A percentile compares a stretch with the other conserved stretches of the same genome.
phyloP scores from a whole-genome alignment of 2,329 filamentous ascomycete genomes.

The Domatiomyces catenatus region DNA sequence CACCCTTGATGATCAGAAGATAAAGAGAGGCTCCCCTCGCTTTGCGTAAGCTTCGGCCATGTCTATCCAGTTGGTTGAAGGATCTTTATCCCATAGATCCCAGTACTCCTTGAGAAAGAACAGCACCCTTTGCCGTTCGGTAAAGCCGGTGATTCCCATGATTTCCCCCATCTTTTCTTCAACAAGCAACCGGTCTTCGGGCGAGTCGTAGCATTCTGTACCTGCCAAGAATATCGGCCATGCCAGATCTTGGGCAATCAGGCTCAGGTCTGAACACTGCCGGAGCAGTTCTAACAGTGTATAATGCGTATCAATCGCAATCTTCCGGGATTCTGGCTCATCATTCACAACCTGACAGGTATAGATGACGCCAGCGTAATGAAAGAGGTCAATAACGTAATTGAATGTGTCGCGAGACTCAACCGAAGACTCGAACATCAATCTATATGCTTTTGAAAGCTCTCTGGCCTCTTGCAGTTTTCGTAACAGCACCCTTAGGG shows the following conservation, averaged over 20 bases:
- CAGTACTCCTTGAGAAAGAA: slow-evolving; percentile 3
- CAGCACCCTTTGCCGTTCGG: slow-evolving; percentile 2
- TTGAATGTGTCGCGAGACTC: too few species aligned
- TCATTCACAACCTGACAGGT: too few species aligned
- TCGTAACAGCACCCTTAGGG: too few species aligned
- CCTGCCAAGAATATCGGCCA: slow-evolving; percentile 6
- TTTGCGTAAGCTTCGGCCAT: background rate
- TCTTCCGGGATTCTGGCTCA: too few species aligned
- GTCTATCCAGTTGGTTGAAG: slow-evolving; percentile 1
- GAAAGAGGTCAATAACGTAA: too few species aligned
- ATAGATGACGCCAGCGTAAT: too few species aligned
- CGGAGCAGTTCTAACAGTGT: background rate
- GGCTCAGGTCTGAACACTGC: background rate
- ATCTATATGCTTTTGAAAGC: too few species aligned
- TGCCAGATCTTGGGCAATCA: slow-evolving; percentile 3
- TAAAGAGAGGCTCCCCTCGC: too few species aligned
- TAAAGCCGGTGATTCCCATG: slow-evolving; percentile 2
- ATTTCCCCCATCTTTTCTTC: slow-evolving; percentile 1
- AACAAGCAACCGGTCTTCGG: background rate
- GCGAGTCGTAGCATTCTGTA: slow-evolving; percentile 1
- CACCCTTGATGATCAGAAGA: too few species aligned
- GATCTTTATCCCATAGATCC: background rate
- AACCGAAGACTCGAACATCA: too few species aligned
- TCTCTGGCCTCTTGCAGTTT: too few species aligned
- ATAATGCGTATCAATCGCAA: too few species aligned